Conservation (phyloP, 2,329 filamentous ascomycete species). For the Pseudocercospora vitis region DNA sequence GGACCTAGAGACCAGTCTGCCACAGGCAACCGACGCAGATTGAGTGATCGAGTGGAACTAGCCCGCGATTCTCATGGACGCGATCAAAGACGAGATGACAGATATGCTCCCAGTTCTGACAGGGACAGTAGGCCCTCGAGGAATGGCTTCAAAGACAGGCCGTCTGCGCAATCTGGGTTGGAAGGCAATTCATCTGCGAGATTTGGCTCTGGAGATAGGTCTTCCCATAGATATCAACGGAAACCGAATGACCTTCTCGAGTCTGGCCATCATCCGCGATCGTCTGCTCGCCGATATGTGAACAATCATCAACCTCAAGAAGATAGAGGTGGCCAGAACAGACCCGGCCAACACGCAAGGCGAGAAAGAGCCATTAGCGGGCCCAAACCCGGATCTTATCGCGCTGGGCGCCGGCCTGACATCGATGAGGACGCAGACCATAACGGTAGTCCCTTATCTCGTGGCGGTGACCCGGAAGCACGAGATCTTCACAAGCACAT, state of each 20-base stretch:
- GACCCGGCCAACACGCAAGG: not conserved
- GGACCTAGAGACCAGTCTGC: not conserved
- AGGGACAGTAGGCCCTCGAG: too few species aligned
- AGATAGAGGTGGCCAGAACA: not conserved
- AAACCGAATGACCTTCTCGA: not conserved
- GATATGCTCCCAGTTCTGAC: not conserved
- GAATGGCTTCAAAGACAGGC: too few species aligned
- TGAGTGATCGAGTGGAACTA: not conserved
- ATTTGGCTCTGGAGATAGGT: not conserved
- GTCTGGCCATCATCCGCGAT: not conserved
- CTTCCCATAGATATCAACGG: not conserved
- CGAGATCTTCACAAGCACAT: slow-evolving; percentile 16
- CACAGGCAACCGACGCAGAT: not conserved
- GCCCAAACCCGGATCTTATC: too few species aligned
- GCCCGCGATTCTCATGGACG: not conserved
- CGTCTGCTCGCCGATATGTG: not conserved
- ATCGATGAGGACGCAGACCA: not conserved
- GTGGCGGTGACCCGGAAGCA: not conserved
- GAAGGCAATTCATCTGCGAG: not conserved
- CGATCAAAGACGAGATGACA: not conserved
- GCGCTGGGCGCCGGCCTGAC: too few species aligned
- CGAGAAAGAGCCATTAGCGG: slow-evolving; percentile 3
- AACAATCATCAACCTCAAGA: not conserved
- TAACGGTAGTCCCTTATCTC: not conserved
- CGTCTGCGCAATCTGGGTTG: not conserved